Base-by-base conservation (phyloP, 78 protist genomes). In the Cavenderia fasciculata region DNA sequence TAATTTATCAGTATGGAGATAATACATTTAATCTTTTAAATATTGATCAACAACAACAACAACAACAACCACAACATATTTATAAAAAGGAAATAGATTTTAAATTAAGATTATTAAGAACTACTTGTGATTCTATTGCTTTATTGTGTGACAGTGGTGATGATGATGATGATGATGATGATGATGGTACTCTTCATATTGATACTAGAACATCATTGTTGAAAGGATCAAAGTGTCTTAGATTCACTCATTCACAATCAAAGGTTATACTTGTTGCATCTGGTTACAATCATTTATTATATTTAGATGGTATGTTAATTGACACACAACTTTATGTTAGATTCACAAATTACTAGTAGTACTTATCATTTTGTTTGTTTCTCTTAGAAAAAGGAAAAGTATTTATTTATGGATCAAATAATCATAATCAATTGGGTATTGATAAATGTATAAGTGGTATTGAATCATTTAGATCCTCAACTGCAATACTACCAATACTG, bases 381-480 rank as follows among this genome's bases (percentile, higher is more conserved):
- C n/a, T n/a, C n/a, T n/a, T n/a, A n/a, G n/a, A n/a, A n/a, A n/a
- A n/a, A 36, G 47, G 47, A 54, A 5, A n/a, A 40, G 34, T 73
- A 5, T 73, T 23, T 40, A 66, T 52, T 19, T 21, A 46, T 4
- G 84, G 84, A 40, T 36, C 25, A 23, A 73, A 73, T 54, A 21
- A 43, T 73, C 54, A 23, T 36, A 56, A 73, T 73, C 84, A 73
- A 73, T 12, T 73, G 10, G 84, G 84, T 8, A 23, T 73, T 6
- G 16, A 38, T 21, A 43, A 33, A 18, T 14, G 47, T 41, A 19
- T 40, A 49, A 21, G n/a, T 18, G 25, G 21, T 33, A 12, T 40
- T 8, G 25, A 71, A 21, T 10, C n/a, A n/a, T n/a, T n/a, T n/a
- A n/a, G n/a, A n/a, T n/a, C n/a, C n/a, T n/a, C n/a, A n/a, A n/a